Conservation (phyloP, 2,329 filamentous ascomycete species). For the Seiridium cupressi region DNA sequence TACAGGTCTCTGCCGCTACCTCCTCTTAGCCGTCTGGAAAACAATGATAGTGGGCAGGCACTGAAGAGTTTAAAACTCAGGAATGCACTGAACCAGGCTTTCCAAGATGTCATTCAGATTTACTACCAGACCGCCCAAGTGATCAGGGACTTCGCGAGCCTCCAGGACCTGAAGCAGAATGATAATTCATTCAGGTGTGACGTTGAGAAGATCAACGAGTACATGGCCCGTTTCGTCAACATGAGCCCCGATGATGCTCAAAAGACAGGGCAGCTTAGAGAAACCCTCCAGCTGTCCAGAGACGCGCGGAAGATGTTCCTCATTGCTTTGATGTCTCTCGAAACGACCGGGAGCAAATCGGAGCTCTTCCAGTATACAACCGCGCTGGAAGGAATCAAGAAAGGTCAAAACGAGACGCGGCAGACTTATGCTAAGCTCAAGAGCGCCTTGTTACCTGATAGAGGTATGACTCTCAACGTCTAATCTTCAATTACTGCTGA, state of each 20-base stretch:
- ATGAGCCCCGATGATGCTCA: conserved; percentile 58
- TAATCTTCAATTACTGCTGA: too few species aligned
- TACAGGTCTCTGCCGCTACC: conserved; percentile 80
- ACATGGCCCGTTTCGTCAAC: conserved; percentile 1
- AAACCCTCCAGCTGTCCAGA: conserved; percentile 52
- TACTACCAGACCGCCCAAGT: conserved; percentile 69
- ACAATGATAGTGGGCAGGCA: conserved; percentile 72
- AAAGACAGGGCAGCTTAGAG: conserved; percentile 35
- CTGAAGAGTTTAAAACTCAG: conserved; percentile 80
- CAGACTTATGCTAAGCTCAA: conserved; percentile 3
- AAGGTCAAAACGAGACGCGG: conserved; percentile 57
- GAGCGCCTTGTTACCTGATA: conserved; percentile 57
- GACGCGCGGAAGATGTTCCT: conserved; percentile 78
- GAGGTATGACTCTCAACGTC: conserved; percentile 51
- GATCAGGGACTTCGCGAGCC: conserved; percentile 72
- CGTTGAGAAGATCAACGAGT: not conserved
- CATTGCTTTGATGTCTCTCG: conserved; percentile 84
- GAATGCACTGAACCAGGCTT: conserved; percentile 67
- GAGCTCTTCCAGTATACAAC: conserved; percentile 79
- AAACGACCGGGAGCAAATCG: conserved; percentile 73
- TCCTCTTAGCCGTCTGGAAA: conserved; percentile 89
- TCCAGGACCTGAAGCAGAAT: conserved; percentile 75
- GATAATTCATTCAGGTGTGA: not conserved
- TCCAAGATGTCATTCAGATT: conserved; percentile 67
- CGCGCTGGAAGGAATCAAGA: conserved; percentile 72